phyloP scores from a whole-genome alignment of 495 filamentous ascomycete genomes.

The Trypethelium eluteriae region DNA sequence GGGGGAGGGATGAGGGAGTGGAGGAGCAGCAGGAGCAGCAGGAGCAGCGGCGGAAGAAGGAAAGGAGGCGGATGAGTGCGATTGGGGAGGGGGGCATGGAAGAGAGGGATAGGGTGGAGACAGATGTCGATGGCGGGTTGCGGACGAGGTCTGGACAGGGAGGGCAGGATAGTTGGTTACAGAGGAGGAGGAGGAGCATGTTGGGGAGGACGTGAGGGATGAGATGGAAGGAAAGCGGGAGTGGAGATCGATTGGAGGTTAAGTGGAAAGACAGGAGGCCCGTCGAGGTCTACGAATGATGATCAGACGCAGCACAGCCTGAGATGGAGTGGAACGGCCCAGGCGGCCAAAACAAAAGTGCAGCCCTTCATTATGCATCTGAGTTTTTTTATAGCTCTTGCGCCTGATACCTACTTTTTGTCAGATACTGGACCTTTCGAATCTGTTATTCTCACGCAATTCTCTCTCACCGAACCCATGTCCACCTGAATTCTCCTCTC shows the following conservation, averaged over 20 bases:
- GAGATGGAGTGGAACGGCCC: too few species aligned
- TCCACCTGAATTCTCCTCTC: not conserved
- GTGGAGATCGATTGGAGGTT: not conserved
- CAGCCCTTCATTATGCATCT: too few species aligned
- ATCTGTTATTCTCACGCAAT: not conserved
- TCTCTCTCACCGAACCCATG: not conserved
- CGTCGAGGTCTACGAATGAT: not conserved
- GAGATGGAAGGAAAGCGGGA: not conserved
- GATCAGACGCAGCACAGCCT: too few species aligned
- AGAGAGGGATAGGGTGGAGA: not conserved
- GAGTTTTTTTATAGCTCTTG: too few species aligned
- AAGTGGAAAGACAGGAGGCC: not conserved
- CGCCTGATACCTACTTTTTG: too few species aligned
- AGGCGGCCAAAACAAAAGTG: too few species aligned
- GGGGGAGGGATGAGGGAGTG: not conserved
- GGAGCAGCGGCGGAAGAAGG: not conserved
- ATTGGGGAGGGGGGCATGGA: not conserved
- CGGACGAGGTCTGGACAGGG: not conserved
- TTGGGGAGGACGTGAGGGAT: not conserved
- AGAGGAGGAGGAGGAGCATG: constrained; percentile 2
- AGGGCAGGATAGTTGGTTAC: not conserved
- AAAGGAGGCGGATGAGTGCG: not conserved
- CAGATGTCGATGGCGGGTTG: not conserved
- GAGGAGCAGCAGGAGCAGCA: not conserved
- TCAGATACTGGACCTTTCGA: not conserved